Conservation (phyloP, 1,284 basidiomycete genomes). For the Puccinia sorghi region DNA sequence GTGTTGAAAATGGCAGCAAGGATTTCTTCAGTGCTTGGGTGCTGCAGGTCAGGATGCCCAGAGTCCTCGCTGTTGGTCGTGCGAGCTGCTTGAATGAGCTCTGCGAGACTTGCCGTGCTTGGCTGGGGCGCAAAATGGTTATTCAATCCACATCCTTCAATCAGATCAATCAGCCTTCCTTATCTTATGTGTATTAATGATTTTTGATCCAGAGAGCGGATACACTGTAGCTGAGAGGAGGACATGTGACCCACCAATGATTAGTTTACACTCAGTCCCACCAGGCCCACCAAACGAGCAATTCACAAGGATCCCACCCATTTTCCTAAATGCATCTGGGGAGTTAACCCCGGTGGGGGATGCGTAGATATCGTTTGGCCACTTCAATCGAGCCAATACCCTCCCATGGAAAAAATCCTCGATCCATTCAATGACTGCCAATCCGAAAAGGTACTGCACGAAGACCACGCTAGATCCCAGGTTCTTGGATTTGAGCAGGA, state of each 20-base stretch:
- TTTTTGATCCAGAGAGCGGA: background rate
- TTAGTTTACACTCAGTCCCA: slow-evolving; percentile 58
- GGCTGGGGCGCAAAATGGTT: slow-evolving; percentile 80
- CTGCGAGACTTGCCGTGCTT: slow-evolving; percentile 65
- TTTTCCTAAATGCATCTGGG: slow-evolving; percentile 64
- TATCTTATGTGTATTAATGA: background rate
- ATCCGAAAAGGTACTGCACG: slow-evolving; percentile 87
- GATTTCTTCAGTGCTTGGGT: slow-evolving; percentile 71
- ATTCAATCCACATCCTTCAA: slow-evolving; percentile 82
- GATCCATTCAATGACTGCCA: slow-evolving; percentile 86
- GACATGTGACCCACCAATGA: slow-evolving; percentile 37
- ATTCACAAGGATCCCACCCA: slow-evolving; percentile 89
- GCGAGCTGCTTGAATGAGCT: slow-evolving; percentile 18
- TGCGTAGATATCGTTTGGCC: slow-evolving; percentile 96
- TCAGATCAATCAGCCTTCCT: slow-evolving; percentile 65
- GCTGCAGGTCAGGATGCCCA: slow-evolving; percentile 57
- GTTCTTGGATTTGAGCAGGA: slow-evolving; percentile 65
- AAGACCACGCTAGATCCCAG: slow-evolving; percentile 78
- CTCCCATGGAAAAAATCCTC: slow-evolving; percentile 60
- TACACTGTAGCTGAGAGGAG: background rate
- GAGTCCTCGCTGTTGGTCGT: slow-evolving; percentile 61
- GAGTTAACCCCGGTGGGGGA: slow-evolving; percentile 58
- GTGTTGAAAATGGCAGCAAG: slow-evolving; percentile 74
- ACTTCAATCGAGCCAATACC: slow-evolving; percentile 76
- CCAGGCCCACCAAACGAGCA: slow-evolving; percentile 74